Conservation (phyloP, 345 rosid genomes). For the Cardamine chenopodiifolia region DNA sequence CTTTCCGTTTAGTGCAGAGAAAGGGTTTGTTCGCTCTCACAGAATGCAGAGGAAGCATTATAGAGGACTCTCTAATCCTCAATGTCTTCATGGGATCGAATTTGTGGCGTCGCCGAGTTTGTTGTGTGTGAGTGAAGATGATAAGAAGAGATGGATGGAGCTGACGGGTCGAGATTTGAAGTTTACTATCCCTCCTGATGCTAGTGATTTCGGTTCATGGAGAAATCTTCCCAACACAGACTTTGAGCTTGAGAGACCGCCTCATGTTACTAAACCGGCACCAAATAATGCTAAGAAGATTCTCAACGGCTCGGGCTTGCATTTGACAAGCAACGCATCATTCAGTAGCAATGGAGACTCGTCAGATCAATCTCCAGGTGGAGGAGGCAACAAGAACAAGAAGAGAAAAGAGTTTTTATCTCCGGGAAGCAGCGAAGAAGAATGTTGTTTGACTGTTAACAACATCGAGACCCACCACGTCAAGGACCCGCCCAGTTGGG, state of each 20-base stretch:
- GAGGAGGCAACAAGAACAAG: slow-evolving; percentile 39
- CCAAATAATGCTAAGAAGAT: slow-evolving; percentile 60
- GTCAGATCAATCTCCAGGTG: slow-evolving; percentile 70
- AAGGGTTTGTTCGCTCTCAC: slow-evolving; percentile 95
- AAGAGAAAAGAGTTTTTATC: slow-evolving; percentile 85
- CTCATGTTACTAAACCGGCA: slow-evolving; percentile 54
- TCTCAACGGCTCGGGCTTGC: slow-evolving; percentile 78
- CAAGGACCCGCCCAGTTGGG: slow-evolving; percentile 65
- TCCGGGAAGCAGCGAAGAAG: slow-evolving; percentile 67
- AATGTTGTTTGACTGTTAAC: slow-evolving; percentile 56
- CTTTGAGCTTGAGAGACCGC: slow-evolving; percentile 78
- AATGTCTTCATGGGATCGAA: slow-evolving; percentile 95
- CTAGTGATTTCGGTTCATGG: slow-evolving; percentile 94
- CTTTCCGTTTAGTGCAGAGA: slow-evolving; percentile 85
- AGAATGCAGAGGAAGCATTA: slow-evolving; percentile 99
- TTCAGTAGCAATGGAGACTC: slow-evolving; percentile 66
- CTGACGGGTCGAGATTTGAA: slow-evolving; percentile 88
- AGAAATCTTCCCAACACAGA: slow-evolving; percentile 89
- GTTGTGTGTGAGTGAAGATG: slow-evolving; percentile 75
- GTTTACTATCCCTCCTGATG: slow-evolving; percentile 76
- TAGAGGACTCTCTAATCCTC: slow-evolving; percentile 95
- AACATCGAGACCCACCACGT: slow-evolving; percentile 54
- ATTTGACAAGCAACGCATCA: slow-evolving; percentile 73
- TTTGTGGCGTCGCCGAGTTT: slow-evolving; percentile 81
- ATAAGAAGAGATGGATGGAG: slow-evolving; percentile 85